Evolutionary conservation across 2,329 filamentous ascomycete species (phyloP).

Genomic region (Nothomitra cinnamomea): DNA sequence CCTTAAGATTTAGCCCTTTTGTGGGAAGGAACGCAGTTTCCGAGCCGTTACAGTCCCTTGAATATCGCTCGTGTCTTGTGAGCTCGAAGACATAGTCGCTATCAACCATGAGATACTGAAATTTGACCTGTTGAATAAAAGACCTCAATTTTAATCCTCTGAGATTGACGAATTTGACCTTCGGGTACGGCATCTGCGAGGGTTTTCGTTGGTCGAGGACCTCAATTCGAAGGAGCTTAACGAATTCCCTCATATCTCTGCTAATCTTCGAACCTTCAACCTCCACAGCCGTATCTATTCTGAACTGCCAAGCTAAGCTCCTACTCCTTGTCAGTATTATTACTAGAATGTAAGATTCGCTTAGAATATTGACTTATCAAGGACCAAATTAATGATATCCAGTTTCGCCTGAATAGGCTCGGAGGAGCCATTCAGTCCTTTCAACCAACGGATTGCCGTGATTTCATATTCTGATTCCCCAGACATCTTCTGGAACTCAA

Average conservation of each 20-base stretch:
- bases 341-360: neutral
- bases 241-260: constrained; percentile 10
- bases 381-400: constrained; percentile 2
- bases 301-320: constrained; percentile 10
- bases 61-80: constrained; percentile 9
- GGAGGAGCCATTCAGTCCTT: constrained; percentile 5
- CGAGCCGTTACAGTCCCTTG: neutral
- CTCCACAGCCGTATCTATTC: constrained; percentile 6
- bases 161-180: constrained; percentile 1
- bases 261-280: constrained; percentile 8
- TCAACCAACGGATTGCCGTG: constrained; percentile 2
- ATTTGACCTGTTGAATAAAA: constrained; percentile 7
- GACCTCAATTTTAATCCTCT: neutral
- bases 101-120: constrained; percentile 7
- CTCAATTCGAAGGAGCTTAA: constrained; percentile 7
- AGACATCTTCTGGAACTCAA: neutral
- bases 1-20: too few relatives aligned
- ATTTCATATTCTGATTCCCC: constrained; percentile 1
- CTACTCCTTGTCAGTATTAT: constrained; percentile 4
- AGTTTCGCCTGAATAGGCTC: constrained; percentile 8
- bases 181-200: neutral
- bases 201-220: neutral
- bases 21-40: constrained; percentile 5
- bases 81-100: constrained; percentile 11
- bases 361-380: constrained; percentile 5